A percentile compares a stretch with the other conserved stretches of the same genome.
phyloP scores from a whole-genome alignment of 805 yeast genomes.

The Kodamaea sagamina region DNA sequence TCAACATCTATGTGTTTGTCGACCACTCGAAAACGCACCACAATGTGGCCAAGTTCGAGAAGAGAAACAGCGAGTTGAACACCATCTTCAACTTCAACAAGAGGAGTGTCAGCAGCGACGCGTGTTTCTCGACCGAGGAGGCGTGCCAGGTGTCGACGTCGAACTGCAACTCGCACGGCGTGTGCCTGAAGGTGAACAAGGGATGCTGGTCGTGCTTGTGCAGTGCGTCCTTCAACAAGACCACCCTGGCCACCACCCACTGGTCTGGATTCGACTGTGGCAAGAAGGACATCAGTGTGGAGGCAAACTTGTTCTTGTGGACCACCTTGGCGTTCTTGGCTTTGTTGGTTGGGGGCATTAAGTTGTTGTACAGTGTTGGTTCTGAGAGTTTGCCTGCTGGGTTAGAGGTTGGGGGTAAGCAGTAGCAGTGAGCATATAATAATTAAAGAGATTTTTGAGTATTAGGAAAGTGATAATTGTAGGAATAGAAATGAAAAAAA shows the following conservation, averaged over 20 bases:
- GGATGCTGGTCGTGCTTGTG: slow-evolving; percentile 56
- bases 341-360: slow-evolving; percentile 52
- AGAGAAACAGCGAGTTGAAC: slow-evolving; percentile 21
- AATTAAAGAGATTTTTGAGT: slow-evolving; percentile 2
- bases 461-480: background rate
- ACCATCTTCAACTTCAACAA: slow-evolving; percentile 15
- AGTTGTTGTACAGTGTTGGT: slow-evolving; percentile 56
- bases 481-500: too few species aligned
- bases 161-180: slow-evolving; percentile 56
- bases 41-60: slow-evolving; percentile 17
- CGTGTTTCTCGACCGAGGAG: slow-evolving; percentile 46
- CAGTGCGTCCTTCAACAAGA: slow-evolving; percentile 43
- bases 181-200: slow-evolving; percentile 41
- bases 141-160: slow-evolving; percentile 49
- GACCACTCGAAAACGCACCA: background rate
- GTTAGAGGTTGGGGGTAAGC: slow-evolving; percentile 56
- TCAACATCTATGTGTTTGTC: slow-evolving; percentile 23
- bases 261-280: slow-evolving; percentile 65
- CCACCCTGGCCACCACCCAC: slow-evolving; percentile 46
- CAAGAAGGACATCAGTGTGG: slow-evolving; percentile 65
- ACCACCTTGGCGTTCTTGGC: slow-evolving; percentile 50
- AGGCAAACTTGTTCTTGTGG: slow-evolving; percentile 73
- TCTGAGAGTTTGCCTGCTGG: slow-evolving; percentile 68
- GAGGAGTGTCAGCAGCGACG: slow-evolving; percentile 14
- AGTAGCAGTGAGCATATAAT: slow-evolving; percentile 32